Evolutionary conservation across 257 asterid species (phyloP), one percentile per base, ranked within the genome.

Genomic region (Primulina eburnea): DNA sequence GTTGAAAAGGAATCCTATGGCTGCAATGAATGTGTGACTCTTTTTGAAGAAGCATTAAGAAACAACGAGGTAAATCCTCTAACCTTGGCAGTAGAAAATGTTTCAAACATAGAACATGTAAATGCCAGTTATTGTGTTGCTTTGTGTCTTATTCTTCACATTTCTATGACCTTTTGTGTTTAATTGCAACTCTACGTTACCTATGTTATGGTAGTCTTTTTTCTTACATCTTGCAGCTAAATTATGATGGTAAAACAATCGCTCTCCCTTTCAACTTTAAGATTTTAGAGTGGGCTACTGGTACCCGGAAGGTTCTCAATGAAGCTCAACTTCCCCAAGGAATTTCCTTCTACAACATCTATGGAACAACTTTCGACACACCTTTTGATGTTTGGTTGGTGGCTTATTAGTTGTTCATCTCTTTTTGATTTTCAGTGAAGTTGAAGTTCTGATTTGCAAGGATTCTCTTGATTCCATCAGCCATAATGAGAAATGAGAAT

Each of bases 381-480:
- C 97, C 98, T 61, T 85, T 86, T 35, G 98, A 92, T 77, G 92
- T 90, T 76, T 80, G 98, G 97, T 92, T 78, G 7, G 92, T 60
- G 28, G 52, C 77, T 60, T 28, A 28, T 28, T 7, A 28, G 47
- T 28, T 71, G n/a, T 38, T 43, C 59, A 63, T 57, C 33, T 65
- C 32, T 64, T 34, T 64, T 70, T 58, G 65, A 34, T 24, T 64
- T 57, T 35, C 68, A 30, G 40, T 74, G 33, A 62, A 63, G 18
- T 40, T 62, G 28, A 59, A 18, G 37, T 63, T 34, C 6, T 55
- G 30, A 75, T 26, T 47, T 24, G 56, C 33, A 7, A 29, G 21
- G 56, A 16, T 11, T 56, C 37, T 8, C 43, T 52, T 62, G 17
- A 33, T 16, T 24, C 26, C 26, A 24, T 24, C 26, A 24, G 57